phyloP scores from a whole-genome alignment of 495 filamentous ascomycete genomes.

The Cercophora newfieldiana region DNA sequence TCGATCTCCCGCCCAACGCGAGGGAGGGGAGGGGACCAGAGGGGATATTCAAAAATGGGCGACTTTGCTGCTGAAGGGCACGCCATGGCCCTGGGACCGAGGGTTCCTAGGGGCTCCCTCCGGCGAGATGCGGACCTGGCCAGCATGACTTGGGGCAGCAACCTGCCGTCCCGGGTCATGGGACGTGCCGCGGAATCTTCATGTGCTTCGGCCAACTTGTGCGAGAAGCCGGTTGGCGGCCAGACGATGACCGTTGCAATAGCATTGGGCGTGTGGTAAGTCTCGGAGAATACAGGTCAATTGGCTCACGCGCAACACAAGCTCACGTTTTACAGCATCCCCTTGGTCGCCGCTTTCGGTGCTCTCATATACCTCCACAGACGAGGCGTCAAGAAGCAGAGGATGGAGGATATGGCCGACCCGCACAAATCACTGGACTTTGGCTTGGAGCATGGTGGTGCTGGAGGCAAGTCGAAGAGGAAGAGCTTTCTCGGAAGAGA shows the following conservation, averaged over 20 bases:
- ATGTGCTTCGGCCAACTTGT: conserved; percentile 34
- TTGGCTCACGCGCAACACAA: conserved; percentile 14
- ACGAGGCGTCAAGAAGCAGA: conserved; percentile 69
- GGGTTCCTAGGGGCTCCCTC: conserved; percentile 23
- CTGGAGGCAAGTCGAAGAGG: conserved; percentile 40
- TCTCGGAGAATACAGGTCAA: conserved; percentile 35
- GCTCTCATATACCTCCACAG: conserved; percentile 77
- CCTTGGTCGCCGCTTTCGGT: conserved; percentile 65
- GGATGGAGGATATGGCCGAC: conserved; percentile 79
- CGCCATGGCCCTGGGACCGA: conserved; percentile 30
- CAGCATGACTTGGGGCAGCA: conserved; percentile 19
- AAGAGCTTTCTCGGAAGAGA: conserved; percentile 50
- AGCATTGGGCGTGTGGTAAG: conserved; percentile 79
- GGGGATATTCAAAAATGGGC: conserved; percentile 30
- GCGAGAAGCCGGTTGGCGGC: conserved; percentile 58
- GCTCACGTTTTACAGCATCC: conserved; percentile 58
- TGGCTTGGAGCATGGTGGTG: conserved; percentile 59
- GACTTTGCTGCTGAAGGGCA: conserved; percentile 18
- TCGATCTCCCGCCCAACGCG: neutral
- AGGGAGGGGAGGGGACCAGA: conserved; percentile 16
- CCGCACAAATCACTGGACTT: conserved; percentile 94
- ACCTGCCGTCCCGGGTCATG: conserved; percentile 24
- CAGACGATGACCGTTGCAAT: conserved; percentile 69
- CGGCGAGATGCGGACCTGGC: conserved; percentile 10
- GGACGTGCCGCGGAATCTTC: conserved; percentile 20